A percentile compares a stretch with the other conserved stretches of the same genome.
phyloP scores from a whole-genome alignment of 768 basidiomycete genomes.

The Termitomyces bulborhizus region DNA sequence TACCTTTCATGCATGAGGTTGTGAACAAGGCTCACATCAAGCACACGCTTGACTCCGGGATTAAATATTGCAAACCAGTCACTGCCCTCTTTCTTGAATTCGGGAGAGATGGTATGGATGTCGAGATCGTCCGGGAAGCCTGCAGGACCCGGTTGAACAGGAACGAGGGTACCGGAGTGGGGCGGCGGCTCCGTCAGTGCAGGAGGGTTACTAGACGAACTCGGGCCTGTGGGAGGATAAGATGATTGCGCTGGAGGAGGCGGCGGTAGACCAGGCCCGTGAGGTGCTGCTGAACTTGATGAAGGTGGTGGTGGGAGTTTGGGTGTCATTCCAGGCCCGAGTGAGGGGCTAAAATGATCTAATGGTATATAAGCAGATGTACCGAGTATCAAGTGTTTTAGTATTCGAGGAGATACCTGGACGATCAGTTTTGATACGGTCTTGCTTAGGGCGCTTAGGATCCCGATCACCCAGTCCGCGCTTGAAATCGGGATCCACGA shows the following conservation, averaged over 20 bases:
- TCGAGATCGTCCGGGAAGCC: slow-evolving; percentile 44
- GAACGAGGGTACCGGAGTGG: slow-evolving; percentile 13
- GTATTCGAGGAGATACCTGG: slow-evolving; percentile 18
- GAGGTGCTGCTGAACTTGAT: slow-evolving; percentile 22
- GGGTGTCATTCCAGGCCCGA: slow-evolving; percentile 30
- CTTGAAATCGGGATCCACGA: slow-evolving; percentile 20
- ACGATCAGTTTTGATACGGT: slow-evolving; percentile 31
- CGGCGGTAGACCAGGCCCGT: slow-evolving; percentile 25
- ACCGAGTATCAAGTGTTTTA: neutral
- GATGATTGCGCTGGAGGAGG: slow-evolving; percentile 8
- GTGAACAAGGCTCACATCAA: slow-evolving; percentile 79
- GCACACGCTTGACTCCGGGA: slow-evolving; percentile 65
- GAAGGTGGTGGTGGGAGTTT: slow-evolving; percentile 30
- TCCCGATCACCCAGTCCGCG: slow-evolving; percentile 47
- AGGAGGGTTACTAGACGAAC: slow-evolving; percentile 7
- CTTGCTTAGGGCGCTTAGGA: slow-evolving; percentile 52
- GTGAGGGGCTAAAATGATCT: slow-evolving; percentile 34
- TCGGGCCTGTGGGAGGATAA: slow-evolving; percentile 10
- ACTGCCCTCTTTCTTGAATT: slow-evolving; percentile 64
- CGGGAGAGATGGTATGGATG: slow-evolving; percentile 35
- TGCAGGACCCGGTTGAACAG: slow-evolving; percentile 15
- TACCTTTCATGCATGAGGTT: slow-evolving; percentile 90
- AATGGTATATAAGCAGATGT: neutral
- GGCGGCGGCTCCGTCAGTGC: slow-evolving; percentile 8
- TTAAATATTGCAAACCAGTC: slow-evolving; percentile 93